These are phyloP conservation scores for Colletotrichum gigasporum DNA, from an alignment of 2,329 filamentous ascomycete genomes.

Conservation along the genomic window DNA sequence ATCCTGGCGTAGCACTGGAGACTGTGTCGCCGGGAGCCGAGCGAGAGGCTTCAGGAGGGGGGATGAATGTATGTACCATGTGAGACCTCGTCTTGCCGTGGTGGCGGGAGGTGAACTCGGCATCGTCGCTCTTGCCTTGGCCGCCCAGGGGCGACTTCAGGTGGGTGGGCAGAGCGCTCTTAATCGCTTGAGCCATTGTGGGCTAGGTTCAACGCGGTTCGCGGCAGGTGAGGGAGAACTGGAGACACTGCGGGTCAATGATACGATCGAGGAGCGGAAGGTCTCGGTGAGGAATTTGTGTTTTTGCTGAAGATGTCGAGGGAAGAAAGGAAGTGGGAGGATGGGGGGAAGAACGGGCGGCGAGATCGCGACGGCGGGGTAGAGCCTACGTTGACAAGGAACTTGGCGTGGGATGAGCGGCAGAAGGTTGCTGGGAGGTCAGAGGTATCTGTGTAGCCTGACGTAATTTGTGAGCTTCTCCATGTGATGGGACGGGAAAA, in stretches of 20 bases:
- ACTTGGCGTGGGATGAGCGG: conserved; percentile 13
- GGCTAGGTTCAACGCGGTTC: conserved; percentile 30
- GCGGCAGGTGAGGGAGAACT: conserved; percentile 7
- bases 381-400: conserved; percentile 22
- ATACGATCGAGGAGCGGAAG: neutral
- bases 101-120: conserved; percentile 70
- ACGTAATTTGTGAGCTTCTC: conserved; percentile 33
- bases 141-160: conserved; percentile 67
- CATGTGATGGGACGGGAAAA: conserved; percentile 1
- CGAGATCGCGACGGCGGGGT: conserved; percentile 25
- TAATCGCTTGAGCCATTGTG: conserved; percentile 76
- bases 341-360: conserved; percentile 5
- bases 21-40: too few relatives aligned
- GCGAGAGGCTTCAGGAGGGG: conserved; percentile 6
- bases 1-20: too few relatives aligned
- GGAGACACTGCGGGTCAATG: neutral
- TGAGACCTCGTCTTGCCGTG: conserved; percentile 88
- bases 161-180: conserved; percentile 84
- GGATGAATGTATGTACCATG: conserved; percentile 70
- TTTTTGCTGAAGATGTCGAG: neutral
- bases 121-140: conserved; percentile 51
- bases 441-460: conserved; percentile 26
- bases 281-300: neutral
- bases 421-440: conserved; percentile 19
- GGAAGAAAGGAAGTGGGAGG: neutral